These are phyloP conservation scores for Metschnikowia amazonensis DNA, from an alignment of 805 yeast genomes.

Conservation along the genomic window DNA sequence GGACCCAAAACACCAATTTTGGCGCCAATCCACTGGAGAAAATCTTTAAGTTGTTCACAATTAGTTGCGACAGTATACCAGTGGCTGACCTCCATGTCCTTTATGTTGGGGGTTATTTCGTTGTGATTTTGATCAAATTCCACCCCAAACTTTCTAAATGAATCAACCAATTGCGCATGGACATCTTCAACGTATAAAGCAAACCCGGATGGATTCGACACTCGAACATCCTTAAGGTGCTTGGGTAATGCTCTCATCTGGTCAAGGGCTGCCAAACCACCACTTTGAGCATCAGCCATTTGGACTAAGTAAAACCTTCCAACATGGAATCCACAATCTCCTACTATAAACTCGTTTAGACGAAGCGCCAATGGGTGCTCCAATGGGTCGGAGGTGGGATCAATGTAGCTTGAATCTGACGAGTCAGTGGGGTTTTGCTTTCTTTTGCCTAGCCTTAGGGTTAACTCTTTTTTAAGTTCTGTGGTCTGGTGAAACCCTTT, in stretches of 20 bases:
- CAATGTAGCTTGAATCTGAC: conserved; percentile 25
- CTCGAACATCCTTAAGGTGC: conserved; percentile 8
- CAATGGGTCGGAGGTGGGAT: conserved; percentile 38
- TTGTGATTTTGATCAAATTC: conserved; percentile 34
- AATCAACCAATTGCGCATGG: conserved; percentile 27
- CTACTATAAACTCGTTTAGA: conserved; percentile 33
- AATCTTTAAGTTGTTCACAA: conserved; percentile 25
- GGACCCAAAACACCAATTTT: conserved; percentile 20
- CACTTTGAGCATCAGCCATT: conserved; percentile 32
- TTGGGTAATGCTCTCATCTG: conserved; percentile 29
- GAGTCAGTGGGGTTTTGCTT: conserved; percentile 17
- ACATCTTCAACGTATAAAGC: conserved; percentile 42
- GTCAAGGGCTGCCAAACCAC: conserved; percentile 34
- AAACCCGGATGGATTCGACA: conserved; percentile 27
- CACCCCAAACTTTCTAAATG: conserved; percentile 28
- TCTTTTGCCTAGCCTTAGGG: conserved; percentile 25
- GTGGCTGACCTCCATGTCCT: conserved; percentile 13
- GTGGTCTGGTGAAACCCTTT: conserved; percentile 32
- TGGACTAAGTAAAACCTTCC: conserved; percentile 40
- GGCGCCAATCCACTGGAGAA: conserved; percentile 23
- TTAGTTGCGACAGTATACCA: conserved; percentile 39
- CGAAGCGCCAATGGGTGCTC: conserved; percentile 32
- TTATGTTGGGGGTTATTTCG: conserved; percentile 19
- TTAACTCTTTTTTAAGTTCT: conserved; percentile 31
- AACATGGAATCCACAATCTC: conserved; percentile 38